phyloP scores from a whole-genome alignment of 2,329 filamentous ascomycete genomes.

The Eutypella sp. region DNA sequence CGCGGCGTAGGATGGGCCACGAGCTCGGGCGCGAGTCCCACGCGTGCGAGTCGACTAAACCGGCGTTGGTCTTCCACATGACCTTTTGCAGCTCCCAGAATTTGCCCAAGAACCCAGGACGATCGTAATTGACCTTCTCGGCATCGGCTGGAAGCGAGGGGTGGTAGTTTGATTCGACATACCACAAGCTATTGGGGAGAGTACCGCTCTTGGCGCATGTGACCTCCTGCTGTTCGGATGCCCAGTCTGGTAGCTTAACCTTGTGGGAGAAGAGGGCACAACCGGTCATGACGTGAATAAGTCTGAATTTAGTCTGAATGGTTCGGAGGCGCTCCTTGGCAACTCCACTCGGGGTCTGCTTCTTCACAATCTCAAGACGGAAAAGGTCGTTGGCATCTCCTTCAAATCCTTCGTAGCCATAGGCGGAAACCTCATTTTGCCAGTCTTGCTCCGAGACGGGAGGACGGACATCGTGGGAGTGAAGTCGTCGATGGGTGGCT shows the following conservation, averaged over 20 bases:
- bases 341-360: conserved; percentile 69
- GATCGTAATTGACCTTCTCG: conserved; percentile 93
- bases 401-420: conserved; percentile 94
- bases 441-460: conserved; percentile 84
- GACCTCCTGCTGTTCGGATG: conserved; percentile 97
- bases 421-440: conserved; percentile 95
- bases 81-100: conserved; percentile 97
- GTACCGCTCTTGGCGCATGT: conserved; percentile 90
- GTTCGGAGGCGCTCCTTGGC: conserved; percentile 85
- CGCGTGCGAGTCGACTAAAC: conserved; percentile 90
- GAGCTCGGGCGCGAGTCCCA: conserved; percentile 95
- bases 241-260: conserved; percentile 97
- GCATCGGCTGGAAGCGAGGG: conserved; percentile 67
- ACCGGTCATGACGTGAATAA: conserved; percentile 94
- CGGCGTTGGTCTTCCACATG: conserved; percentile 98
- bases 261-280: conserved; percentile 97
- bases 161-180: conserved; percentile 86
- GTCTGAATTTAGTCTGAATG: conserved; percentile 93
- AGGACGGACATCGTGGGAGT: conserved; percentile 91
- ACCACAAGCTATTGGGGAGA: conserved; percentile 95
- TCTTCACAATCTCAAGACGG: conserved; percentile 90
- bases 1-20: conserved; percentile 86
- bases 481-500: conserved; percentile 79
- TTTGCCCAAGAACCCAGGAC: conserved; percentile 94
- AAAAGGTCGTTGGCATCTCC: conserved; percentile 97